Evolutionary conservation across 73 alveolate species (phyloP).

Genomic region (Tetrahymena thermophila): DNA sequence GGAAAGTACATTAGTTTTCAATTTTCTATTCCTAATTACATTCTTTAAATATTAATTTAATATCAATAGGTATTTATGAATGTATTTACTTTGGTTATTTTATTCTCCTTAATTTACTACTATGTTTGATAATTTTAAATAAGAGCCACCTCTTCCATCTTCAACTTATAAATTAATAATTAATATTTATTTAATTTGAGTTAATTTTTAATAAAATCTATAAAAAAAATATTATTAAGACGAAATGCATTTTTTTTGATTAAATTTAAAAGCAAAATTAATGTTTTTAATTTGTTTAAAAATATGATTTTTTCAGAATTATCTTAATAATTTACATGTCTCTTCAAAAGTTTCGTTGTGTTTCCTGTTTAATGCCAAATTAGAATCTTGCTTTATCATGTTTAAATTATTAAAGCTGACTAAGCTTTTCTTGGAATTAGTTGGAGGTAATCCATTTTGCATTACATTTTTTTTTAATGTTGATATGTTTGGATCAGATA

Average conservation of each 20-base stretch:
- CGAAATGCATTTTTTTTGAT: too few species aligned
- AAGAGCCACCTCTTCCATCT: background rate
- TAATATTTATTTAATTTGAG: too few species aligned
- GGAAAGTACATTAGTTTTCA: background rate
- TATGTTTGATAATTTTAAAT: background rate
- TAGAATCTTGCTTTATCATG: background rate
- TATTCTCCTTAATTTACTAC: background rate
- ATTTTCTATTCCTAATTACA: background rate
- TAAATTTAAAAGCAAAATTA: too few species aligned
- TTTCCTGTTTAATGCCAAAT: background rate
- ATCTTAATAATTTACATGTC: background rate
- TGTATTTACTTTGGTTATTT: background rate
- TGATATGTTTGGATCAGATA: background rate
- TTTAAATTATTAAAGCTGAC: background rate
- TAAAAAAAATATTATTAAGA: too few species aligned
- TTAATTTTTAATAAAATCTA: too few species aligned
- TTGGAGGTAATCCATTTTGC: background rate
- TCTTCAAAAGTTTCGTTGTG: background rate
- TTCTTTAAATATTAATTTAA: background rate
- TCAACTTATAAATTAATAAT: too few species aligned
- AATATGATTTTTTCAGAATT: too few species aligned
- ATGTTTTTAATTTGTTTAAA: too few species aligned
- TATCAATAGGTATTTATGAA: background rate
- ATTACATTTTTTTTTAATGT: background rate
- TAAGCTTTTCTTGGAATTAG: background rate